Conservation (phyloP, 2,329 filamentous ascomycete species). For the Penicillium sp. region DNA sequence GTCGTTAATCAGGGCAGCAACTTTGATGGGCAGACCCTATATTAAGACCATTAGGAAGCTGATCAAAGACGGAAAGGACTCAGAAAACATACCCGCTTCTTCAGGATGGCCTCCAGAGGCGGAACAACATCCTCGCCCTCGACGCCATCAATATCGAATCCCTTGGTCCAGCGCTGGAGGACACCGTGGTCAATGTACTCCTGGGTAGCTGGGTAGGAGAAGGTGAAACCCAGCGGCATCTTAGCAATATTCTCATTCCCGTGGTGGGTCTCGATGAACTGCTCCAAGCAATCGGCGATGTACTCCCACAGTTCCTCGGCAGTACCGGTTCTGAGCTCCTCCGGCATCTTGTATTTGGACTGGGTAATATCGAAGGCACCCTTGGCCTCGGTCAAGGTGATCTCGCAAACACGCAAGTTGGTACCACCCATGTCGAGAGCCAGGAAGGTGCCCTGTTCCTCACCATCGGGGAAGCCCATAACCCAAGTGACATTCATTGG, state of each 20-base stretch:
- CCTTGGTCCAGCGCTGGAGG: conserved; percentile 95
- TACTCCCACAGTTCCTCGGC: conserved; percentile 92
- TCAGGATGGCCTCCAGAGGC: conserved; percentile 77
- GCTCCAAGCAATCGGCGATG: conserved; percentile 86
- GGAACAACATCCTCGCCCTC: conserved; percentile 89
- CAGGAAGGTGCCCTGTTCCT: conserved; percentile 83
- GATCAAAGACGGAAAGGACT: not conserved
- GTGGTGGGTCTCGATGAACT: conserved; percentile 86
- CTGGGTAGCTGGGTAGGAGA: conserved; percentile 92
- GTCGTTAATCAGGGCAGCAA: conserved; percentile 93
- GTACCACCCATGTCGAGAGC: conserved; percentile 96
- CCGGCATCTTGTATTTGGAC: conserved; percentile 92
- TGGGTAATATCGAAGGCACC: conserved; percentile 93
- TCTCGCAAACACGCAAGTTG: conserved; percentile 91
- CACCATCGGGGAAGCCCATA: conserved; percentile 80
- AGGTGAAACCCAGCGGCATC: conserved; percentile 86
- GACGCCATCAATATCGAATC: conserved; percentile 89
- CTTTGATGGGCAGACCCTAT: conserved; percentile 83
- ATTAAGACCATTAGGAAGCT: conserved; percentile 13
- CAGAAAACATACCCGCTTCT: conserved; percentile 57
- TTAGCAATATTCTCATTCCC: conserved; percentile 60
- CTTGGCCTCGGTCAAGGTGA: conserved; percentile 81
- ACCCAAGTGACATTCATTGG: conserved; percentile 99
- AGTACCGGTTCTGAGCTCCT: conserved; percentile 82
- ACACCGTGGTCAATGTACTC: conserved; percentile 91